A percentile compares a stretch with the other conserved stretches of the same genome.
phyloP scores from a whole-genome alignment of 768 basidiomycete species.

The Multifurca ochricompacta region DNA sequence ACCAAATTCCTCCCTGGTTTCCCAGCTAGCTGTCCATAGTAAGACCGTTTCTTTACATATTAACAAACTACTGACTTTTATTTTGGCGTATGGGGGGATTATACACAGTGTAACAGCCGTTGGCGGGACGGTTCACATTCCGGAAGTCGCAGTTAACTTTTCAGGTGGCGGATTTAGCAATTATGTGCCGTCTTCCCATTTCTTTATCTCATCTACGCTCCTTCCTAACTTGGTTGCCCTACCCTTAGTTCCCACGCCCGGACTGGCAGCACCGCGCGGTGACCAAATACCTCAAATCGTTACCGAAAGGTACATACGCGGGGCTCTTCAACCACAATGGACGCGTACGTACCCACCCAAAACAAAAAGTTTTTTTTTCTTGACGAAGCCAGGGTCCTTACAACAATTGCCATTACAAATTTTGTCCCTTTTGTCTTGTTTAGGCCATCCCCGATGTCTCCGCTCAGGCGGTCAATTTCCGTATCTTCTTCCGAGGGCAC shows the following conservation, averaged over 20 bases:
- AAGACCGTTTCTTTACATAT: background rate
- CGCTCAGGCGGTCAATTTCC: conserved; percentile 41
- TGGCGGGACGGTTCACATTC: conserved; percentile 52
- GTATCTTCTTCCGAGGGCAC: conserved; percentile 34
- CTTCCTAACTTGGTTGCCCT: too few species aligned
- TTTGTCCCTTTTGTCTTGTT: background rate
- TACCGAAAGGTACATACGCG: conserved; percentile 40
- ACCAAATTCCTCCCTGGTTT: conserved; percentile 48
- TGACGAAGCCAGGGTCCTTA: too few species aligned
- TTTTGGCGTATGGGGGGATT: too few species aligned
- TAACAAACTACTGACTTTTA: too few species aligned
- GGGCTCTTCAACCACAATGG: conserved; percentile 51
- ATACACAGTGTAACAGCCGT: conserved; percentile 55
- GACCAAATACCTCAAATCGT: conserved; percentile 32
- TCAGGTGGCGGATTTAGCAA: conserved; percentile 73
- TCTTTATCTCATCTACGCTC: background rate
- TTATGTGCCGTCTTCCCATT: conserved; percentile 36
- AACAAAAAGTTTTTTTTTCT: too few species aligned
- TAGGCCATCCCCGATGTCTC: conserved; percentile 57
- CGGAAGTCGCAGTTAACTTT: conserved; percentile 52
- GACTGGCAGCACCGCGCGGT: conserved; percentile 44
- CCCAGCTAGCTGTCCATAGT: conserved; percentile 46
- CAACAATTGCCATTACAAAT: too few species aligned
- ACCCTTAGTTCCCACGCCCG: conserved; percentile 47
- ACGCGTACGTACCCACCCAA: conserved; percentile 36